Conservation (phyloP, 1,284 basidiomycete genomes). For the Rhodotorula sp. region DNA sequence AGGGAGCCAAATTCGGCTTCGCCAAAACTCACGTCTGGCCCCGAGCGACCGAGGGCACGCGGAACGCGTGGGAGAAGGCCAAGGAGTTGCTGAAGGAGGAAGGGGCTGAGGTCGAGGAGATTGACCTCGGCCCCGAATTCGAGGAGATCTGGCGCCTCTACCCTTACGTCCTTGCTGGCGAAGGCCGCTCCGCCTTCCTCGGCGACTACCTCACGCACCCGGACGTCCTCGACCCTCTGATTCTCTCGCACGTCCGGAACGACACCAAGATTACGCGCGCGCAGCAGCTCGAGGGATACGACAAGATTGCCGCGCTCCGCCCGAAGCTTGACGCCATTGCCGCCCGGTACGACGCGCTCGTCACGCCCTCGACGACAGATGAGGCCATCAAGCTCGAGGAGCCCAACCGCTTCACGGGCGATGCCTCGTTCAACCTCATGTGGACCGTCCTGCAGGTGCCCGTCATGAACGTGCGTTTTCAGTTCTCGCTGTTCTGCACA, state of each 20-base stretch:
- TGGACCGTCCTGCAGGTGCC: conserved; percentile 17
- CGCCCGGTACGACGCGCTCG: conserved; percentile 13
- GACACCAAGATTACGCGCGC: conserved; percentile 12
- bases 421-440: conserved; percentile 20
- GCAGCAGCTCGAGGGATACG: conserved; percentile 20
- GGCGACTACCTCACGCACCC: conserved; percentile 27
- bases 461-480: conserved; percentile 4
- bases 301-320: conserved; percentile 21
- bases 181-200: conserved; percentile 35
- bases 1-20: conserved; percentile 43
- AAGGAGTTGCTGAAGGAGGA: conserved; percentile 25
- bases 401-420: conserved; percentile 30
- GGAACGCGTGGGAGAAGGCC: conserved; percentile 20
- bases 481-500: too few species aligned
- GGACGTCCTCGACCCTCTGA: conserved; percentile 35
- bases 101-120: conserved; percentile 34
- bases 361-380: conserved; percentile 19
- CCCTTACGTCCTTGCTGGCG: conserved; percentile 23
- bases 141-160: conserved; percentile 20
- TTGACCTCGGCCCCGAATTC: conserved; percentile 29
- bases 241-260: conserved; percentile 30
- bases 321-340: conserved; percentile 26
- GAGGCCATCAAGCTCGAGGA: conserved; percentile 24
- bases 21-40: conserved; percentile 42
- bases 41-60: conserved; percentile 19